Conservation (phyloP, 768 basidiomycete genomes). For the Hericium rajendrae region DNA sequence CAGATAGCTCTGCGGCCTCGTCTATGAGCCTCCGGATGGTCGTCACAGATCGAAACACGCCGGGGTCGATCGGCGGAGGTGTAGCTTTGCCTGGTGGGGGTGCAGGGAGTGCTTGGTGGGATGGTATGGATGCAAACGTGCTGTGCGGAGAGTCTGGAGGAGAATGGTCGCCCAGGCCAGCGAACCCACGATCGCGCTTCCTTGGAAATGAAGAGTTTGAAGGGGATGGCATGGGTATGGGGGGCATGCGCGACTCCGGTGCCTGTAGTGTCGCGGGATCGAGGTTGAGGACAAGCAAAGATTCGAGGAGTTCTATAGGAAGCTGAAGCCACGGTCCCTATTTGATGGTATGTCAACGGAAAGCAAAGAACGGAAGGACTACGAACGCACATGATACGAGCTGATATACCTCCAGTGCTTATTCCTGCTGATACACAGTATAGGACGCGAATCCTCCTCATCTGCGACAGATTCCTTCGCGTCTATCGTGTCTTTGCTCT, state of each 20-base stretch:
- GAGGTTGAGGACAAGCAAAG: slow-evolving; percentile 66
- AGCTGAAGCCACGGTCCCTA: slow-evolving; percentile 91
- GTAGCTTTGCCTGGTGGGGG: slow-evolving; percentile 57
- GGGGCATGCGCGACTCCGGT: slow-evolving; percentile 31
- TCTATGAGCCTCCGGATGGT: slow-evolving; percentile 77
- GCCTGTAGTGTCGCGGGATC: slow-evolving; percentile 57
- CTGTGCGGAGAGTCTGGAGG: slow-evolving; percentile 23
- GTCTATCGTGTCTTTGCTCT: slow-evolving; percentile 46
- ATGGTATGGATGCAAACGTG: slow-evolving; percentile 20
- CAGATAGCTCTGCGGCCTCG: slow-evolving; percentile 81
- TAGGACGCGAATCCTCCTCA: slow-evolving; percentile 44
- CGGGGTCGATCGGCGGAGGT: slow-evolving; percentile 84
- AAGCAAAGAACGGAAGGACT: slow-evolving; percentile 2
- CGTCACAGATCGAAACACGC: slow-evolving; percentile 70
- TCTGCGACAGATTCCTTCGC: slow-evolving; percentile 24
- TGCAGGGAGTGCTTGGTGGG: slow-evolving; percentile 32
- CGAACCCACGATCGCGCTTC: slow-evolving; percentile 37
- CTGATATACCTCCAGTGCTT: slow-evolving; percentile 94
- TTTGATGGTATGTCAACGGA: neutral
- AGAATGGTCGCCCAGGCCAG: slow-evolving; percentile 30
- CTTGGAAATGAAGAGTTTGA: slow-evolving; percentile 14
- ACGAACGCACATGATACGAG: slow-evolving; percentile 69
- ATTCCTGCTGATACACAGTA: slow-evolving; percentile 83
- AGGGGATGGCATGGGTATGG: slow-evolving; percentile 27
- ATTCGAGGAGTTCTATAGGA: slow-evolving; percentile 77